Evolutionary conservation across 1,284 basidiomycete genomes (phyloP).

Genomic region (Papiliotrema laurentii): DNA sequence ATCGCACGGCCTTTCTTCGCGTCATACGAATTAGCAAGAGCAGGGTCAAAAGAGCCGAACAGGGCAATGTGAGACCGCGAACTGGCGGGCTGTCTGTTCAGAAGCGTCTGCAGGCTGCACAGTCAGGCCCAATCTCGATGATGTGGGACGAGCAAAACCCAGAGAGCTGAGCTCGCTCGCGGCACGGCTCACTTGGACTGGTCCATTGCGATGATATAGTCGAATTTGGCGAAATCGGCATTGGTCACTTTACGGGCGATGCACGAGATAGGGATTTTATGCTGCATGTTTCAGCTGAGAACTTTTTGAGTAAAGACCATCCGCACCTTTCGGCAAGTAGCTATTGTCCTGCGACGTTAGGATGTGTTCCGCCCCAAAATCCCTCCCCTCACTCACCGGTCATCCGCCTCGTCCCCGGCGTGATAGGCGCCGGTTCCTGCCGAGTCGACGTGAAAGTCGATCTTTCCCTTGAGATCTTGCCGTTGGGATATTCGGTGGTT

Average conservation of each 20-base stretch:
- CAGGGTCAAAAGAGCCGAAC: slow-evolving; percentile 39
- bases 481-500: slow-evolving; percentile 31
- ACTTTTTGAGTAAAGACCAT: background rate
- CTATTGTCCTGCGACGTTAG: slow-evolving; percentile 40
- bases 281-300: slow-evolving; percentile 13
- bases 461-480: slow-evolving; percentile 15
- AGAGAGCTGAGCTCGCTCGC: no score
- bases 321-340: slow-evolving; percentile 43
- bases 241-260: slow-evolving; percentile 42
- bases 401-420: slow-evolving; percentile 45
- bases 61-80: slow-evolving; percentile 29
- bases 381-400: slow-evolving; percentile 26
- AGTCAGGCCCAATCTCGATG: no score
- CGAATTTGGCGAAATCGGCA: slow-evolving; percentile 46
- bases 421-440: slow-evolving; percentile 50
- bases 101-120: slow-evolving; percentile 45
- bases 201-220: slow-evolving; percentile 53
- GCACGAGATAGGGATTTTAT: slow-evolving; percentile 46
- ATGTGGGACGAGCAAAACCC: no score
- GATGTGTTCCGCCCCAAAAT: background rate
- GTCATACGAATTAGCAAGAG: slow-evolving; percentile 11
- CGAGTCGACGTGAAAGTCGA: slow-evolving; percentile 41
- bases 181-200: slow-evolving; percentile 37
- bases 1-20: slow-evolving; percentile 22
- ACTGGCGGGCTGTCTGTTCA: slow-evolving; percentile 28